Evolutionary conservation across 306 rosid genomes (phyloP), one percentile per base, ranked within the genome.

Genomic region (Biancaea sappan): DNA sequence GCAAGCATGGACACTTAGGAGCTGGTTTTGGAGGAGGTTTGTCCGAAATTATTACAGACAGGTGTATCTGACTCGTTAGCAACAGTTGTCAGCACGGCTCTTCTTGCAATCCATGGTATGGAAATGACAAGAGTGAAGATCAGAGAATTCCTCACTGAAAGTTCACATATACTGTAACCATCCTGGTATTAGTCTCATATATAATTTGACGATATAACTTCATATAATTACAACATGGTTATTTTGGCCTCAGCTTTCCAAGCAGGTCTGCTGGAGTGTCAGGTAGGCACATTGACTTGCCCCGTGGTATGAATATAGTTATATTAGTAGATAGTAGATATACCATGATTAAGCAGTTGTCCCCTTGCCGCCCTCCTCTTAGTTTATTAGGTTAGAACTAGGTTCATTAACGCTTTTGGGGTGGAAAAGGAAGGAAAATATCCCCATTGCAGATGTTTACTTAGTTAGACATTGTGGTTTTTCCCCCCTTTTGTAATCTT

Each of bases 41-140:
- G 50, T 69, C 96, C 18, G 95, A 94, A 79, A 84, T 94, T 4
- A 21, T 85, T 14, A 82, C 77, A 9, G 99, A 73, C 84, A 89
- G 73, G 48, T 48, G 35, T 29, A 41, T 73, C 78, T 25, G 74
- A 58, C 34, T 64, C 37, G 29, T 47, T 75, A 56, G 80, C 18
- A 66, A 71, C 1, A 14, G 3, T 8, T 69, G 34, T 51, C 80
- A 48, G 47, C 63, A 56, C 35, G 66, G 72, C 29, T 77, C 32
- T 16, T 41, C 76, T 34, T 51, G 79, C 21, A 43, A 25, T 69
- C 31, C 31, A 4, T 60, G 71, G 53, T 63, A 74, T 40, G 22
- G 3, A 28, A 28, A 6, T 29, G 40, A 14, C 4, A 10, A 37
- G 25, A 38, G 29, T 76, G 1, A 11, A 70, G 21, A 13, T 10